Base-by-base conservation (phyloP, 805 yeast genomes). In the Myxozyma lipomycoides region DNA sequence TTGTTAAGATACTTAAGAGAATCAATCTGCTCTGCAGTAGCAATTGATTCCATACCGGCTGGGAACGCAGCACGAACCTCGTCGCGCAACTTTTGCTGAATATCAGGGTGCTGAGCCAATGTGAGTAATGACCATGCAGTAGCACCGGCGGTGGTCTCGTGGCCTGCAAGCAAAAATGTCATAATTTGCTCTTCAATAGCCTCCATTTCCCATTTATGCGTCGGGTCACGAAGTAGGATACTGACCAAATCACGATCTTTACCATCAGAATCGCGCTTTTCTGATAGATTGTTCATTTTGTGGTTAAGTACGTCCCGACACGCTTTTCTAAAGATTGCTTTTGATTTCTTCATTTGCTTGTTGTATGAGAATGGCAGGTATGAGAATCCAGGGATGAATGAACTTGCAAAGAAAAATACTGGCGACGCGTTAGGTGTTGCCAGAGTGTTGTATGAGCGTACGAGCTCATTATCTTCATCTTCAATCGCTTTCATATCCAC, bases 141-240 rank as follows among this genome's bases (percentile, higher is more conserved):
- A 5, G 53, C 46, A 18, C 52, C 40, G n/a, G 53, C 44, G 4
- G 58, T 55, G 17, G 56, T 55, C 25, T 55, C 58, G 28, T 55
- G 58, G 26, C 58, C 58, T 3, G 56, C 58, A 15, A 51, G 48
- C 9, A 55, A 46, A 34, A 55, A 40, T 3, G 53, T 51, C 55
- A 55, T 49, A 26, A 51, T 28, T 38, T 55, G 58, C 19, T 51
- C 47, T 41, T 47, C 50, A 25, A 55, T 45, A 18, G 51, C 56
- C 7, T 55, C 55, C 21, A 51, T 36, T 1, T 54, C 49, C 54
- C 54, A 53, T 21, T 23, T 21, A 18, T 48, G 53, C 15, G 24
- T 17, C 25, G 24, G 28, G 21, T 51, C 58, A 17, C 42, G 38
- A 18, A 53, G 45, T 38, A 53, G 19, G 6, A 49, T 40, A n/a